phyloP scores from a whole-genome alignment of 495 filamentous ascomycete genomes.

The Aspergillus conjunctus region DNA sequence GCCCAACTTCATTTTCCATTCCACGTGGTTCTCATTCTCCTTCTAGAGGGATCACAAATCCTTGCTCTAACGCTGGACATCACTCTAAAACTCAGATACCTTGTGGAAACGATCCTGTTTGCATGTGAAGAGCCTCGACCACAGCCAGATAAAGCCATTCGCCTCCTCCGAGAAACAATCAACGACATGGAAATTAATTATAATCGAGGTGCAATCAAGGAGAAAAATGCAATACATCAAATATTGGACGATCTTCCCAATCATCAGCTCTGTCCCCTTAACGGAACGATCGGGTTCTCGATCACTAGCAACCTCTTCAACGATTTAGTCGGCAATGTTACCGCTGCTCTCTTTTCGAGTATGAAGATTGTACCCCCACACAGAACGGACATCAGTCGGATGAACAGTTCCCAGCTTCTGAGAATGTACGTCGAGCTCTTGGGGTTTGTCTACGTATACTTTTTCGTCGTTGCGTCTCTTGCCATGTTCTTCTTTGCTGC shows the following conservation, averaged over 20 bases:
- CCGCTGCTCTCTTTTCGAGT: conserved; percentile 45
- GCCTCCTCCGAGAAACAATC: conserved; percentile 42
- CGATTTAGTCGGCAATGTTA: conserved; percentile 45
- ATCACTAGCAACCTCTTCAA: conserved; percentile 33
- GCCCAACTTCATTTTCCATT: conserved; percentile 69
- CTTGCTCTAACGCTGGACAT: conserved; percentile 45
- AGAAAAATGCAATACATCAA: conserved; percentile 36
- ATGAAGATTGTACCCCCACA: conserved; percentile 44
- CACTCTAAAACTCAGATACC: conserved; percentile 42
- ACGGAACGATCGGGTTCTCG: conserved; percentile 22
- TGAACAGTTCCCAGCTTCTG: conserved; percentile 37
- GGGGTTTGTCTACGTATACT: conserved; percentile 48
- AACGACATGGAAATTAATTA: conserved; percentile 48
- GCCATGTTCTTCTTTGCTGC: conserved; percentile 40
- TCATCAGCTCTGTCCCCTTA: conserved; percentile 33
- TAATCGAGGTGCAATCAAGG: conserved; percentile 37
- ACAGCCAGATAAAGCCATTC: conserved; percentile 27
- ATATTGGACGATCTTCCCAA: conserved; percentile 38
- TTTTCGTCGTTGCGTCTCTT: conserved; percentile 41
- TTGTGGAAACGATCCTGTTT: conserved; percentile 42
- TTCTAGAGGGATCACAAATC: conserved; percentile 59
- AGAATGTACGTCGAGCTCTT: conserved; percentile 44
- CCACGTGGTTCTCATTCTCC: conserved; percentile 64
- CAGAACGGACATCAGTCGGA: conserved; percentile 30
- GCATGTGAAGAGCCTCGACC: conserved; percentile 47